Evolutionary conservation across 2,329 filamentous ascomycete genomes (phyloP), one percentile per base, ranked within the genome.

Genomic region (Fusarium tuaranense): DNA sequence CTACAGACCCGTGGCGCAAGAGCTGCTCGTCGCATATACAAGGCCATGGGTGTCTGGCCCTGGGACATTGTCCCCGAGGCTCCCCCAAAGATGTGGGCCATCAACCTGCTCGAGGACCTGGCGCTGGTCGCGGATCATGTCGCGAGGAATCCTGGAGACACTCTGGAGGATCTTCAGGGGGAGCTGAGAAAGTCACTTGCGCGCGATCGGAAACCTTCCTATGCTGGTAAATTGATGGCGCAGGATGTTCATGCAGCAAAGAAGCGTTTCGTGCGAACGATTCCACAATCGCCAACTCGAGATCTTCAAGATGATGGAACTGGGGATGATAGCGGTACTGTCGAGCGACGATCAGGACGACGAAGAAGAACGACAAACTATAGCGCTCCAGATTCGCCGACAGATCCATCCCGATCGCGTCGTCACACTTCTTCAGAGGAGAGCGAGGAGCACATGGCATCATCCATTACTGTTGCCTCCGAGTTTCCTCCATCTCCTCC

Each of bases 11-110:
- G 78, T 58, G 78, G 78, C 53, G 76, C 77, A n/a, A 75, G 78
- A 18, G 78, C 78, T 16, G 77, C 77, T 41, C 70, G 77, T 44
- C 68, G 78, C 44, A 79, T 79, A 44, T 78, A 76, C 61, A 74
- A 75, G 48, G 77, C 76, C 32, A 76, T 79, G 73, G 75, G 76
- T 51, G 77, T 79, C 38, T 79, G 78, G 78, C 78, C 78, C 41
- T 79, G 78, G 78, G 77, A 79, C 32, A 79, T 79, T 30, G 78
- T 79, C 46, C 78, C 78, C 22, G 78, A 79, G 65, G 73, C 77
- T 34, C 78, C 78, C n/a, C 78, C 78, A 1, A 79, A 79, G 70
- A 78, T 79, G 71, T 79, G 78, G 78, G 78, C 78, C 34, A 79
- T 79, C 39, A 78, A 79, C 69, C 55, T 79, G 27, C 68, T 79